A percentile compares a stretch with the other conserved stretches of the same genome.
Evolutionary conservation across 129 eudicot species (phyloP).

Genomic region (Pulicaria dysenterica): DNA sequence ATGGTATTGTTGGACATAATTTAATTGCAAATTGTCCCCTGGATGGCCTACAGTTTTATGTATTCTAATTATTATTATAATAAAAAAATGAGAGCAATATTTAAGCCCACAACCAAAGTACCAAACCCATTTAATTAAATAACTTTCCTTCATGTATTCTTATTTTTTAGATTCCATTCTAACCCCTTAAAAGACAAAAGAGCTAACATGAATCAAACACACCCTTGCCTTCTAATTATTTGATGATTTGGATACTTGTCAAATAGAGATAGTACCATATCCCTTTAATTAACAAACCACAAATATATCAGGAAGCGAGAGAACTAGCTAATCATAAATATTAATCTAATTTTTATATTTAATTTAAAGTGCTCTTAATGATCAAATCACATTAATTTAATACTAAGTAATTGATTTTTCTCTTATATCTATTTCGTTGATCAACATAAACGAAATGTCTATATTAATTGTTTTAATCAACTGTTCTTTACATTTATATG

Average conservation of each 20-base stretch:
- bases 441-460: too few species aligned
- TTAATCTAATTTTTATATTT: too few species aligned
- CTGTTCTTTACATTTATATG: too few species aligned
- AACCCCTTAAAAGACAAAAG: constrained; percentile 55
- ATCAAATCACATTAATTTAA: too few species aligned
- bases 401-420: too few species aligned
- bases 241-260: constrained; percentile 46
- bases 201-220: constrained; percentile 52
- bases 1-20: constrained; percentile 41
- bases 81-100: constrained; percentile 6
- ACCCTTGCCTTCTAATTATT: constrained; percentile 32
- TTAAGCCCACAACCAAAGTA: constrained; percentile 38
- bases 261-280: too few species aligned
- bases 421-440: too few species aligned
- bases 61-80: constrained; percentile 29
- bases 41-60: constrained; percentile 66
- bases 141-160: constrained; percentile 6
- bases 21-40: constrained; percentile 65
- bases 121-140: constrained; percentile 30
- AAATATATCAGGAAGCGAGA: too few species aligned
- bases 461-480: too few species aligned
- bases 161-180: constrained; percentile 45
- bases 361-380: too few species aligned
- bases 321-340: too few species aligned
- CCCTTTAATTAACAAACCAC: too few species aligned